Conservation (phyloP, 257 asterid species). For the Lavandula angustifolia region DNA sequence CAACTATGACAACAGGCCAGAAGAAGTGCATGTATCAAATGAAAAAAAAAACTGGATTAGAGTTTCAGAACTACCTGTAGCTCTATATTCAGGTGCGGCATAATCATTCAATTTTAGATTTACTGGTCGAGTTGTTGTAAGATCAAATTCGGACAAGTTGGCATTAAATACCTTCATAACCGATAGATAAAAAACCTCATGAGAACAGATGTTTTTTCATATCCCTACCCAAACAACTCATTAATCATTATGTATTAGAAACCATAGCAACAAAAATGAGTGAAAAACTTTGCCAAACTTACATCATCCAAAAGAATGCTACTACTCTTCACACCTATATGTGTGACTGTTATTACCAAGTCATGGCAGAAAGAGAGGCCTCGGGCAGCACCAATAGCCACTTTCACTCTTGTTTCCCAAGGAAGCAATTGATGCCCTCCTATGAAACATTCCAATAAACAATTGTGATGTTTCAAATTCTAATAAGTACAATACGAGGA, state of each 20-base stretch:
- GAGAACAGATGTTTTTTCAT: no score
- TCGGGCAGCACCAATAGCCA: slow-evolving; percentile 59
- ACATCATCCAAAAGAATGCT: slow-evolving; percentile 57
- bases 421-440: slow-evolving; percentile 46
- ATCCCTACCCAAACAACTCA: no score
- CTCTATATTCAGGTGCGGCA: slow-evolving; percentile 21
- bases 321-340: slow-evolving; percentile 43
- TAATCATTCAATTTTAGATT: slow-evolving; percentile 50
- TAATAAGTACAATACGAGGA: no score
- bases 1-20: no score
- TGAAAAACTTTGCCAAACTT: no score
- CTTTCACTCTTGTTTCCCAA: slow-evolving; percentile 61
- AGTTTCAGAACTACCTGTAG: slow-evolving; percentile 21
- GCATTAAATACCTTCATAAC: slow-evolving; percentile 56
- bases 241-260: no score
- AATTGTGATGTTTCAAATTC: no score
- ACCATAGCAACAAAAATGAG: no score
- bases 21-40: no score
- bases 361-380: slow-evolving; percentile 60
- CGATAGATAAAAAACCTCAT: no score
- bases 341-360: slow-evolving; percentile 46
- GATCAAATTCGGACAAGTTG: slow-evolving; percentile 49
- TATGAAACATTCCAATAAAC: slow-evolving; percentile 29
- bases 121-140: slow-evolving; percentile 53
- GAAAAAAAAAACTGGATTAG: not conserved